Evolutionary conservation across 805 yeast genomes (phyloP).

Genomic region (Tetrapisispora fleetii): DNA sequence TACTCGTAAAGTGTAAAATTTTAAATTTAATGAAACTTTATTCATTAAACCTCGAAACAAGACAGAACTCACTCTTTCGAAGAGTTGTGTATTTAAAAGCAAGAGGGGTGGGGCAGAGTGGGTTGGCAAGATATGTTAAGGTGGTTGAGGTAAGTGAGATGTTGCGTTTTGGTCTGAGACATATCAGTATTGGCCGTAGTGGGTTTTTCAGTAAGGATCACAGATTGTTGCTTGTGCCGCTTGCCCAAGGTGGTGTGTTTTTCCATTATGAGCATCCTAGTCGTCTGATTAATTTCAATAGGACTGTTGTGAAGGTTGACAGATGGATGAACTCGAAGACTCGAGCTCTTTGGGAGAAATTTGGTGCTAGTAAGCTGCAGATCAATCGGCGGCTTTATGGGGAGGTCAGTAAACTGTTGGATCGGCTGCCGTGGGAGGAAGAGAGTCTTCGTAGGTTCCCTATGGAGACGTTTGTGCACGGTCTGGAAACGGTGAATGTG

Average conservation of each 20-base stretch:
- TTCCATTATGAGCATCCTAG: background rate
- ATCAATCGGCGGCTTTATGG: slow-evolving; percentile 52
- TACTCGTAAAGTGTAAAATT: too few species aligned
- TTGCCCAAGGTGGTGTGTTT: background rate
- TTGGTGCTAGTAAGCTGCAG: slow-evolving; percentile 43
- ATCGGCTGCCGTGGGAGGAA: slow-evolving; percentile 72
- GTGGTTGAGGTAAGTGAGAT: background rate
- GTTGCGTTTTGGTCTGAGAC: background rate
- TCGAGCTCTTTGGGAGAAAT: slow-evolving; percentile 49
- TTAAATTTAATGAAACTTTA: too few species aligned
- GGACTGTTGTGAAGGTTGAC: background rate
- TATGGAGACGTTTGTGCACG: slow-evolving; percentile 42
- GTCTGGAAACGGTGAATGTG: background rate
- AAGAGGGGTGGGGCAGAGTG: too few species aligned
- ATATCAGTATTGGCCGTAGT: background rate
- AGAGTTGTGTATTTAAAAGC: too few species aligned
- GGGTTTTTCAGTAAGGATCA: background rate
- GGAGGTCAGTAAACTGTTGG: slow-evolving; percentile 43
- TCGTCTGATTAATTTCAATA: background rate
- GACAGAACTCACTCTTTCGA: too few species aligned
- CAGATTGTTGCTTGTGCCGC: background rate
- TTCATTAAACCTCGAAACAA: too few species aligned
- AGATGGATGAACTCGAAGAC: slow-evolving; percentile 40
- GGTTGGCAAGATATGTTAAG: too few species aligned
- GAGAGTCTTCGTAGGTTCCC: slow-evolving; percentile 69